These are phyloP conservation scores for Phaeosphaeria sp. DNA, from an alignment of 2,329 filamentous ascomycete species.

Conservation along the genomic window DNA sequence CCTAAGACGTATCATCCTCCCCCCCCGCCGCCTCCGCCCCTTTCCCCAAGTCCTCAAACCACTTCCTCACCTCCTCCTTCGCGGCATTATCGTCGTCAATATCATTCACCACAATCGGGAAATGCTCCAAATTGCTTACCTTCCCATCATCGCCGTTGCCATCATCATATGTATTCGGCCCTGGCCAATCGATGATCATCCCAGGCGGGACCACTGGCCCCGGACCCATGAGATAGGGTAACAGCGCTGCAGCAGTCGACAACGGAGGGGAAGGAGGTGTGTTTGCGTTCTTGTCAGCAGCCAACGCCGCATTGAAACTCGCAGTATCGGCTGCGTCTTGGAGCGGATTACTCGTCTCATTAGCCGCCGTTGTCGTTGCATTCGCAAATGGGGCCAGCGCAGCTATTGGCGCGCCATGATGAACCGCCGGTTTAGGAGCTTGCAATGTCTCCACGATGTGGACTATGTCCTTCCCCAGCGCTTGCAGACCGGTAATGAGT, in stretches of 20 bases:
- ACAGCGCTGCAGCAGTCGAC: constrained; percentile 9
- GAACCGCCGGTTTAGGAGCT: not conserved
- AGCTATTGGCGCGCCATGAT: not conserved
- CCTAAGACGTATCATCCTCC: not conserved
- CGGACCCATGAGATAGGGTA: constrained; percentile 23
- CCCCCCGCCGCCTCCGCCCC: not conserved
- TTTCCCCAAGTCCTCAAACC: constrained; percentile 5
- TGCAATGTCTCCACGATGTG: not conserved
- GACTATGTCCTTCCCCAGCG: not conserved
- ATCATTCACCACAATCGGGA: constrained; percentile 11
- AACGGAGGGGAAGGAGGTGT: not conserved
- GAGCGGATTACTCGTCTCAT: not conserved
- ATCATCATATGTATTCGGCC: constrained; percentile 1
- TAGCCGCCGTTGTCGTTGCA: not conserved
- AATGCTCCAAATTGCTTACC: constrained; percentile 8
- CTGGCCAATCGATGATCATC: constrained; percentile 14
- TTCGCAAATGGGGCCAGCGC: not conserved
- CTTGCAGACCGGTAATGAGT: not conserved
- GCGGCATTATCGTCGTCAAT: not conserved
- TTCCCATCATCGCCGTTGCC: not conserved
- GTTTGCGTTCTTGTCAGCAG: not conserved
- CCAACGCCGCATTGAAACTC: not conserved
- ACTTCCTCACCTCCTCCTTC: constrained; percentile 9
- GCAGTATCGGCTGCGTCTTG: not conserved
- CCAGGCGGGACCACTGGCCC: constrained; percentile 24